Conservation (phyloP, 352 stramenopile species). For the Phytopythium montanum region DNA sequence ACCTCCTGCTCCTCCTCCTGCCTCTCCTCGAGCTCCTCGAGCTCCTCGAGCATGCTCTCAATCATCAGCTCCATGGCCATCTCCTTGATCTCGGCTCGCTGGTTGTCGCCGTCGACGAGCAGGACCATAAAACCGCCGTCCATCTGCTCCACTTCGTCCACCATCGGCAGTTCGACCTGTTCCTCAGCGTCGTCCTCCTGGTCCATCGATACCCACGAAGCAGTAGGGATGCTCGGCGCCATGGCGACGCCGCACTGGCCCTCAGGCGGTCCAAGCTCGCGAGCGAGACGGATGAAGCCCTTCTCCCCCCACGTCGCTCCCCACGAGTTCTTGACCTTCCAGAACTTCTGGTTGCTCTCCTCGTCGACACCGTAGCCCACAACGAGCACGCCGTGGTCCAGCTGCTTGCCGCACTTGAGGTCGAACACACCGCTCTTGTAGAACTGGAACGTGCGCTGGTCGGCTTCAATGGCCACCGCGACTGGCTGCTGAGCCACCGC, state of each 20-base stretch:
- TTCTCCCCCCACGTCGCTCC: slow-evolving; percentile 82
- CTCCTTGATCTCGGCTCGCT: background rate
- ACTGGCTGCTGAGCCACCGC: slow-evolving; percentile 81
- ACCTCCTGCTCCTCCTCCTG: background rate
- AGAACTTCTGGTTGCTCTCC: slow-evolving; percentile 89
- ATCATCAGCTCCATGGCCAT: slow-evolving; percentile 7
- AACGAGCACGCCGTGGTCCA: slow-evolving; percentile 94
- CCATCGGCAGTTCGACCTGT: background rate
- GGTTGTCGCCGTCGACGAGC: background rate
- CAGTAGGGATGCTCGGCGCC: slow-evolving; percentile 71
- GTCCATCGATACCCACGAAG: slow-evolving; percentile 18
- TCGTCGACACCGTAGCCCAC: slow-evolving; percentile 87
- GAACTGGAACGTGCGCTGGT: slow-evolving; percentile 77
- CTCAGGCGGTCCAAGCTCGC: slow-evolving; percentile 84
- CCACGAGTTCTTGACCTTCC: slow-evolving; percentile 96
- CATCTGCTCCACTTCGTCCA: background rate
- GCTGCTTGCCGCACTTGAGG: slow-evolving; percentile 38
- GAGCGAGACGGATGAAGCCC: slow-evolving; percentile 83
- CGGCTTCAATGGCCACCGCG: slow-evolving; percentile 86
- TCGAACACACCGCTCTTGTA: slow-evolving; percentile 77
- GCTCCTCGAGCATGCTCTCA: slow-evolving; percentile 2
- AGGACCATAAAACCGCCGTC: background rate
- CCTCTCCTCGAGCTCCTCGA: too few species aligned
- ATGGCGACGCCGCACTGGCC: slow-evolving; percentile 95
- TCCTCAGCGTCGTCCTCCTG: background rate